These are phyloP conservation scores for Corymbia maculata DNA, from an alignment of 345 rosid species.

Conservation along the genomic window DNA sequence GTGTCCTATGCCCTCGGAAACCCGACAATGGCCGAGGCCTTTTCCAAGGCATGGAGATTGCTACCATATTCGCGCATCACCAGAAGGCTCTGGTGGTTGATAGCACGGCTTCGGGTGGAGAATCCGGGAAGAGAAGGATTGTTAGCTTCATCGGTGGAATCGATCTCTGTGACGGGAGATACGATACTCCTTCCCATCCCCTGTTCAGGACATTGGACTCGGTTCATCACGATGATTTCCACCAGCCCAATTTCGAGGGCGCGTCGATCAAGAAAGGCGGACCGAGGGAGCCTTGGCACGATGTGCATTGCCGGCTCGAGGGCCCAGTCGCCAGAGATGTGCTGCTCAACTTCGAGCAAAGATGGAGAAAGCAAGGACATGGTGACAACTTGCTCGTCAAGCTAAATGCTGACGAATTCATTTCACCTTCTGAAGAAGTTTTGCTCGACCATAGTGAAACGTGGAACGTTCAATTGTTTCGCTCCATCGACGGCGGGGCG, in stretches of 20 bases:
- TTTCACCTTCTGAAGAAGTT: constrained; percentile 9
- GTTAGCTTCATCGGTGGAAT: constrained; percentile 51
- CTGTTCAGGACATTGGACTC: constrained; percentile 25
- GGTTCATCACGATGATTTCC: constrained; percentile 24
- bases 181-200: constrained; percentile 34
- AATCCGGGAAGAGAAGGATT: constrained; percentile 15
- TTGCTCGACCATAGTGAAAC: constrained; percentile 14
- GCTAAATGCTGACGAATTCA: background rate
- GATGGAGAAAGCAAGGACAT: constrained; percentile 43
- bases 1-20: constrained; percentile 45
- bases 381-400: constrained; percentile 13
- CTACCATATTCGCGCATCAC: constrained; percentile 48
- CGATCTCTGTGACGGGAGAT: constrained; percentile 54
- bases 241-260: constrained; percentile 23
- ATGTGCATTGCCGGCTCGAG: constrained; percentile 33
- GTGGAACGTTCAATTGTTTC: constrained; percentile 38
- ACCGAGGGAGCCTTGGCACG: constrained; percentile 51
- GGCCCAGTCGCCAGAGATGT: constrained; percentile 42
- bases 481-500: constrained; percentile 43
- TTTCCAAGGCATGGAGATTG: constrained; percentile 23
- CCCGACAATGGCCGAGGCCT: constrained; percentile 30
- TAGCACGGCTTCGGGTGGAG: constrained; percentile 6
- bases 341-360: constrained; percentile 34
- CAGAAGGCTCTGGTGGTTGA: constrained; percentile 47
- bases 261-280: constrained; percentile 30